Conservation (phyloP, 805 yeast species). For the Sugiyamaella floridensis region DNA sequence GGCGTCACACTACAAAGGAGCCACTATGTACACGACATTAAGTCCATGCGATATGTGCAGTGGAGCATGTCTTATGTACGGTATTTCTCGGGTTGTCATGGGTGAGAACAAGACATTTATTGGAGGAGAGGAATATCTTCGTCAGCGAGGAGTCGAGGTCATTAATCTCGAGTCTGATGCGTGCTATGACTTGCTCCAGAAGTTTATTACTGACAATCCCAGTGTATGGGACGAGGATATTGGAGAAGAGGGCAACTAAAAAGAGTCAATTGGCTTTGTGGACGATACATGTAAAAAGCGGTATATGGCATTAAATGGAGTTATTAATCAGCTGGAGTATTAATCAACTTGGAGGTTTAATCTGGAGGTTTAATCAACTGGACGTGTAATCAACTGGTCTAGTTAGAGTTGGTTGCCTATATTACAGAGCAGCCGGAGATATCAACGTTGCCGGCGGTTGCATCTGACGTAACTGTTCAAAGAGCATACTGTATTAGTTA, state of each 20-base stretch:
- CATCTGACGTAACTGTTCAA: too few species aligned
- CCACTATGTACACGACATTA: constrained; percentile 87
- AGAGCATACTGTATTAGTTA: too few species aligned
- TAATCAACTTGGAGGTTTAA: too few species aligned
- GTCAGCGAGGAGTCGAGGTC: constrained; percentile 51
- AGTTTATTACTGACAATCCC: constrained; percentile 61
- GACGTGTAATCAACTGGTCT: too few species aligned
- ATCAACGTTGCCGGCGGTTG: too few species aligned
- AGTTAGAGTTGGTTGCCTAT: too few species aligned
- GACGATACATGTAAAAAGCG: too few species aligned
- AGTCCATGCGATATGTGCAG: constrained; percentile 96
- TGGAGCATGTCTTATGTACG: constrained; percentile 87
- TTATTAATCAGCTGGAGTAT: too few species aligned
- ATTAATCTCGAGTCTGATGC: constrained; percentile 28
- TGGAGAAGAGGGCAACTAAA: constrained; percentile 19
- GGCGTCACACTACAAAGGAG: constrained; percentile 68
- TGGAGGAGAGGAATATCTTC: constrained; percentile 77
- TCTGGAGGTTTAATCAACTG: too few species aligned
- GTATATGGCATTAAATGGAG: too few species aligned
- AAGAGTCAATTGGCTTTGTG: too few species aligned
- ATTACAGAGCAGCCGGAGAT: too few species aligned
- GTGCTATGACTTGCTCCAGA: constrained; percentile 57
- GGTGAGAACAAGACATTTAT: constrained; percentile 80
- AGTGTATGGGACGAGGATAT: constrained; percentile 36
- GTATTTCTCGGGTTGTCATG: constrained; percentile 76